Conservation (phyloP, 2,329 filamentous ascomycete species). For the Verticillium tricorpus region DNA sequence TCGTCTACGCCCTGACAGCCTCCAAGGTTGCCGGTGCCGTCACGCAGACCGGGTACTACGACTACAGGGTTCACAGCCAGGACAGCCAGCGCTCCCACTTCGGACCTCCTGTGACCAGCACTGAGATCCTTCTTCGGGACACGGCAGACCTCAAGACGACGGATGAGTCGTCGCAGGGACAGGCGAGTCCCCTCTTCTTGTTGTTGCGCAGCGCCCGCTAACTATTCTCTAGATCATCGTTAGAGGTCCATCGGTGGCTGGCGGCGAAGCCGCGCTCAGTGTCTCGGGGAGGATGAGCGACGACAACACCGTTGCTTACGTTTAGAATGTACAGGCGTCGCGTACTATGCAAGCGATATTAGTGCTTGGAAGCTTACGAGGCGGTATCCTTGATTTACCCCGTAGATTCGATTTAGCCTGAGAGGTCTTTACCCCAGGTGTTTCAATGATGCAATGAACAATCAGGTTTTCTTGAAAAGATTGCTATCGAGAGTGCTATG, state of each 20-base stretch:
- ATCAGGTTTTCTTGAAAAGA: neutral
- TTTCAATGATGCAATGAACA: neutral
- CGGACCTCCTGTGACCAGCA: slow-evolving; percentile 72
- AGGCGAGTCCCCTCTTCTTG: slow-evolving; percentile 43
- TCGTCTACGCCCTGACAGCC: slow-evolving; percentile 81
- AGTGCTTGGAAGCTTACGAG: neutral
- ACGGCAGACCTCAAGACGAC: slow-evolving; percentile 55
- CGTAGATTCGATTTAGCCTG: neutral
- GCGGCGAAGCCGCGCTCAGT: slow-evolving; percentile 59
- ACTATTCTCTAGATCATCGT: slow-evolving; percentile 55
- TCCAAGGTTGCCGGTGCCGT: slow-evolving; percentile 83
- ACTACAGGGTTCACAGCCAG: slow-evolving; percentile 62
- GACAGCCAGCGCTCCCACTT: slow-evolving; percentile 58
- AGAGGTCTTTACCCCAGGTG: neutral
- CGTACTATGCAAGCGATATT: neutral
- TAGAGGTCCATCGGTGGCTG: slow-evolving; percentile 68
- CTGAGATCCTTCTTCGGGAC: slow-evolving; percentile 73
- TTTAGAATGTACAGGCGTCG: slow-evolving; percentile 18
- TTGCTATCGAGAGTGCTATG: neutral
- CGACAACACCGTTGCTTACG: slow-evolving; percentile 68
- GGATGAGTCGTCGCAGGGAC: slow-evolving; percentile 57
- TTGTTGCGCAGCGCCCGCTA: slow-evolving; percentile 7
- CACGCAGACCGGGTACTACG: slow-evolving; percentile 81
- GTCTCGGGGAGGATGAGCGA: slow-evolving; percentile 61
- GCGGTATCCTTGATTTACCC: neutral